phyloP scores from a whole-genome alignment of 1,284 basidiomycete genomes.

The Ustilago hordei region DNA sequence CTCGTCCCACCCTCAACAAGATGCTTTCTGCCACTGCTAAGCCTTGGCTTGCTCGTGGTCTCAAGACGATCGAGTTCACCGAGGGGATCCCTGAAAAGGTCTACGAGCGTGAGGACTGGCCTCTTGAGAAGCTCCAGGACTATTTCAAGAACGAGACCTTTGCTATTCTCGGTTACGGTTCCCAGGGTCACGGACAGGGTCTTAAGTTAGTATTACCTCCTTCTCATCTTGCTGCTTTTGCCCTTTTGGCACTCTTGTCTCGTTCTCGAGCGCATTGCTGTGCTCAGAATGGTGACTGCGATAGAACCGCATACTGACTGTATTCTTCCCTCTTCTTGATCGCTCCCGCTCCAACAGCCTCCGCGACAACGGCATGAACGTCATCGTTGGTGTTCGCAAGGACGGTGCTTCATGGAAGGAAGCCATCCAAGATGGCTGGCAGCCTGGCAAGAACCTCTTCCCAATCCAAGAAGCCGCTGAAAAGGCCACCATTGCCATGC shows the following conservation, averaged over 20 bases:
- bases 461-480: constrained; percentile 97
- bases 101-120: constrained; percentile 99
- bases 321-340: background rate
- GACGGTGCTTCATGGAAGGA: constrained; percentile 96
- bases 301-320: constrained; percentile 15
- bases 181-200: constrained; percentile 94
- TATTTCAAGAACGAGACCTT: constrained; percentile 98
- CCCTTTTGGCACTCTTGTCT: background rate
- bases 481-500: constrained; percentile 98
- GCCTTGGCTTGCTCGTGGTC: constrained; percentile 72
- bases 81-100: constrained; percentile 87
- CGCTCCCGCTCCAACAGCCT: constrained; percentile 71
- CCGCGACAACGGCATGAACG: constrained; percentile 97
- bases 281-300: background rate
- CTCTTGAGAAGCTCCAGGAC: constrained; percentile 94
- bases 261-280: background rate
- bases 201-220: constrained; percentile 75
- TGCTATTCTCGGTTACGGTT: constrained; percentile 91
- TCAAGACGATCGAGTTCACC: constrained; percentile 98
- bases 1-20: constrained; percentile 46
- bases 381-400: constrained; percentile 98
- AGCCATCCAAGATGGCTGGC: constrained; percentile 97
- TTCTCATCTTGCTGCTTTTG: background rate
- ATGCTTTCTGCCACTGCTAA: constrained; percentile 43
- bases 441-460: constrained; percentile 97